Evolutionary conservation across 164 flowering plant genomes (phyloP).

Genomic region (Chimonanthus salicifolius): DNA sequence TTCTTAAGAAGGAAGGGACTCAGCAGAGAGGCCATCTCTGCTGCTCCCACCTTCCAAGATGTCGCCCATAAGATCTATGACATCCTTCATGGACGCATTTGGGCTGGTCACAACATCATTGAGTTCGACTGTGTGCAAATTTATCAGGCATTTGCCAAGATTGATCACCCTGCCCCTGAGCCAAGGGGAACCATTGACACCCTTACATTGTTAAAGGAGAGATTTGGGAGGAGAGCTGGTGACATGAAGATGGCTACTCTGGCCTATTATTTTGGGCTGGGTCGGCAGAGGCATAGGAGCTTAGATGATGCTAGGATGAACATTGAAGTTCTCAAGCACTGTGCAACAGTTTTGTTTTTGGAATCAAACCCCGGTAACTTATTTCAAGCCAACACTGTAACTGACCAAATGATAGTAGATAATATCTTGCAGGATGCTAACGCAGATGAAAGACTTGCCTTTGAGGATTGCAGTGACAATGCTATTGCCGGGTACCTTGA

Average conservation of each 20-base stretch:
- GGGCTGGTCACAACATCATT: slow-evolving; percentile 96
- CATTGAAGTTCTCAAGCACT: slow-evolving; percentile 89
- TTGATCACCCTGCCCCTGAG: slow-evolving; percentile 70
- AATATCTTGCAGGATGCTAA: slow-evolving; percentile 21
- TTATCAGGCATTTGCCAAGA: slow-evolving; percentile 74
- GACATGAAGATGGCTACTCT: slow-evolving; percentile 99
- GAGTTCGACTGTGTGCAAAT: slow-evolving; percentile 79
- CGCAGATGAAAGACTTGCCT: slow-evolving; percentile 29
- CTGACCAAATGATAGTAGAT: slow-evolving; percentile 31
- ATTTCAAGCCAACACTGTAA: slow-evolving; percentile 38
- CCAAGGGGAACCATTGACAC: slow-evolving; percentile 76
- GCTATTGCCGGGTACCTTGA: slow-evolving; percentile 36
- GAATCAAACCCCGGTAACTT: too few relatives aligned
- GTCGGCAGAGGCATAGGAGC: slow-evolving; percentile 93
- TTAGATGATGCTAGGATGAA: slow-evolving; percentile 97
- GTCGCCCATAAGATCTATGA: slow-evolving; percentile 66
- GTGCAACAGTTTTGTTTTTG: slow-evolving; percentile 90
- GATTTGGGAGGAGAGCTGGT: slow-evolving; percentile 95
- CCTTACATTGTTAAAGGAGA: slow-evolving; percentile 60
- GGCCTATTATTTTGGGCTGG: slow-evolving; percentile 88
- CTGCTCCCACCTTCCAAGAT: slow-evolving; percentile 61
- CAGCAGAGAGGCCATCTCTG: slow-evolving; percentile 52
- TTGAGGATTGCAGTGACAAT: slow-evolving; percentile 32
- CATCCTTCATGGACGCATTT: slow-evolving; percentile 79
- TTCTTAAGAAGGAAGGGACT: slow-evolving; percentile 81